Percentiles rank a stretch among this genome's conserved stretches.
These are phyloP conservation scores for Aspergillus tamarii DNA, from an alignment of 2,329 filamentous ascomycete genomes.

Conservation along the genomic window DNA sequence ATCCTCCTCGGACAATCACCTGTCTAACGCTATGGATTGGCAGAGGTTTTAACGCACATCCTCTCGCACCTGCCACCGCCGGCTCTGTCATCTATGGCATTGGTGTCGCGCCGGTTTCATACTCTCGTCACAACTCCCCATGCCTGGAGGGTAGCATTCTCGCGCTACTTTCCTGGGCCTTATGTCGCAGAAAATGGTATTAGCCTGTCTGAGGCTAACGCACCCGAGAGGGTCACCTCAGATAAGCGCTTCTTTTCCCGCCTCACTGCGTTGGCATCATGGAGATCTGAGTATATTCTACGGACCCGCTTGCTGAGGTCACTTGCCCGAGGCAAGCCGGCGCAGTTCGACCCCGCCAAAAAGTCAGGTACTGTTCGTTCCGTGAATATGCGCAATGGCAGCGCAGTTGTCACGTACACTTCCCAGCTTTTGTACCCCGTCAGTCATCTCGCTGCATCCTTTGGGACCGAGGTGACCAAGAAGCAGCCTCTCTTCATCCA, in stretches of 20 bases:
- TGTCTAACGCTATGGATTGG: conserved; percentile 15
- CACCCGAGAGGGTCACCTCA: conserved; percentile 62
- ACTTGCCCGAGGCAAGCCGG: conserved; percentile 77
- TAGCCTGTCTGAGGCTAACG: conserved; percentile 50
- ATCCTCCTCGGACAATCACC: conserved; percentile 8
- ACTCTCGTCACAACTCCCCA: conserved; percentile 85
- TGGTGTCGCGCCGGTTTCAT: conserved; percentile 88
- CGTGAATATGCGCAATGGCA: conserved; percentile 65
- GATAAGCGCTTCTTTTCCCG: conserved; percentile 81
- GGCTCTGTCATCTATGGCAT: conserved; percentile 77
- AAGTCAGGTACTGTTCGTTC: conserved; percentile 57
- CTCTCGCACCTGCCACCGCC: conserved; percentile 86
- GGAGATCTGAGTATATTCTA: conserved; percentile 93
- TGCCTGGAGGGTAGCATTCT: conserved; percentile 90
- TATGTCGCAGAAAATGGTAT: conserved; percentile 55
- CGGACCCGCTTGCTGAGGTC: conserved; percentile 82
- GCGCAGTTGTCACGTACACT: conserved; percentile 80
- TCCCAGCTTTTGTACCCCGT: conserved; percentile 80
- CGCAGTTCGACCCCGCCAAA: conserved; percentile 53
- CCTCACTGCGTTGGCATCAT: conserved; percentile 81
- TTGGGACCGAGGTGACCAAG: conserved; percentile 67
- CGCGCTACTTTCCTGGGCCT: conserved; percentile 83
- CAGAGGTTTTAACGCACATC: conserved; percentile 90
- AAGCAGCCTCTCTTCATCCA: conserved; percentile 80
- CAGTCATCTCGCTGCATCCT: conserved; percentile 78